Percentiles rank a stretch among this genome's conserved stretches.
phyloP scores from a whole-genome alignment of 108 stramenopile genomes.

The Parietichytrium sp. region DNA sequence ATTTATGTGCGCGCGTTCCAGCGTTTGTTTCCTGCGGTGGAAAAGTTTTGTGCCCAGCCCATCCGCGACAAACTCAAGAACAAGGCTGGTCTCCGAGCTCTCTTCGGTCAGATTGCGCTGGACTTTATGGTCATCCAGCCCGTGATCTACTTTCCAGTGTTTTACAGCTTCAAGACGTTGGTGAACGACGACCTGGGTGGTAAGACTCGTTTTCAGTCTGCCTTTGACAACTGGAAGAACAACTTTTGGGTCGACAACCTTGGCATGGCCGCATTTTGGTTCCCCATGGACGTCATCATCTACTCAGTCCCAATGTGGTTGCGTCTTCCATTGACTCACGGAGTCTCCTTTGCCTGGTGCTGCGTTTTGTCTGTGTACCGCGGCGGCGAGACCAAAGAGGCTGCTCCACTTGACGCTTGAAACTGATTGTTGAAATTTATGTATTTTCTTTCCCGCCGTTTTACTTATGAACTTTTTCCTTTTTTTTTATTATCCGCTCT shows the following conservation, averaged over 20 bases:
- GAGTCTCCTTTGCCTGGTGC: slow-evolving; percentile 24
- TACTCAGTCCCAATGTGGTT: slow-evolving; percentile 30
- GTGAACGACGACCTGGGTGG: slow-evolving; percentile 54
- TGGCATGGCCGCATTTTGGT: slow-evolving; percentile 39
- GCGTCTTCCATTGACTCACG: slow-evolving; percentile 16
- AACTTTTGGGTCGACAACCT: slow-evolving; percentile 36
- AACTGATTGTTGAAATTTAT: no score
- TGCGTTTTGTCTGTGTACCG: slow-evolving; percentile 30
- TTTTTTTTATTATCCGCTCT: not conserved
- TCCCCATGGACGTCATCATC: slow-evolving; percentile 38
- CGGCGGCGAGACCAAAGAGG: no score
- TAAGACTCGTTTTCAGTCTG: not conserved
- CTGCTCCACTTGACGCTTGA: no score
- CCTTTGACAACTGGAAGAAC: not conserved
- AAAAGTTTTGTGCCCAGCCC: slow-evolving; percentile 68
- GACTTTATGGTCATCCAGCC: slow-evolving; percentile 81
- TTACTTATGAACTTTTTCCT: not conserved
- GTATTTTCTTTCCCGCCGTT: not conserved
- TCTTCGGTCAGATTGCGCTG: slow-evolving; percentile 64
- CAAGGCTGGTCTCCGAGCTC: slow-evolving; percentile 55
- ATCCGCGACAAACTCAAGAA: slow-evolving; percentile 72
- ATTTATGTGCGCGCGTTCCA: slow-evolving; percentile 65
- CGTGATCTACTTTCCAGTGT: slow-evolving; percentile 83
- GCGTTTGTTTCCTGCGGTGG: slow-evolving; percentile 52
- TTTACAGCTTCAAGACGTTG: slow-evolving; percentile 77